phyloP scores from a whole-genome alignment of 106 monocot species.

The Chionographis japonica region DNA sequence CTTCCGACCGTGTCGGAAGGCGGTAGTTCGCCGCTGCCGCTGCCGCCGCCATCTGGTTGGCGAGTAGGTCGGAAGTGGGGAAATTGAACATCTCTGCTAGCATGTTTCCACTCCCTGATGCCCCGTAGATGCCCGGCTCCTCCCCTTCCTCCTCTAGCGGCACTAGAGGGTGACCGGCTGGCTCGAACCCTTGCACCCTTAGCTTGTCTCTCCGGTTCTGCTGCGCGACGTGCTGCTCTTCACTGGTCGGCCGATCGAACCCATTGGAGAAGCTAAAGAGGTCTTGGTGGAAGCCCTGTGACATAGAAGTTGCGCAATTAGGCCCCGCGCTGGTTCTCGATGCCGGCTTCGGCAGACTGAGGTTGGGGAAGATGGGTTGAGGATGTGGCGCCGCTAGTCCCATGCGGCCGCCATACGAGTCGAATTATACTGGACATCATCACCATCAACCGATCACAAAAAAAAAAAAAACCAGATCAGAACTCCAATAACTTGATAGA shows the following conservation, averaged over 20 bases:
- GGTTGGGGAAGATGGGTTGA: background rate
- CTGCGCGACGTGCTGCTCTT: conserved; percentile 48
- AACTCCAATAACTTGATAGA: too few species aligned
- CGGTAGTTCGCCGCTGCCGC: conserved; percentile 10
- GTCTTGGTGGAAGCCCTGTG: conserved; percentile 85
- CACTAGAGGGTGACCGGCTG: conserved; percentile 23
- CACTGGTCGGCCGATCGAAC: conserved; percentile 21
- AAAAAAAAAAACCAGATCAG: too few species aligned
- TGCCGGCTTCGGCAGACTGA: background rate
- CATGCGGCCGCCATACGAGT: conserved; percentile 29
- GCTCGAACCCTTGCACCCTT: conserved; percentile 51
- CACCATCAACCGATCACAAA: too few species aligned
- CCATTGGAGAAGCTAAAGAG: conserved; percentile 60
- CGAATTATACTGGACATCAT: conserved; percentile 14
- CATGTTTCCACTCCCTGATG: conserved; percentile 34
- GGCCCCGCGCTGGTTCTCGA: conserved; percentile 1
- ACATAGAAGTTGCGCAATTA: conserved; percentile 58
- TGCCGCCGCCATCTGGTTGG: conserved; percentile 36
- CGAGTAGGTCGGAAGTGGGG: conserved; percentile 56
- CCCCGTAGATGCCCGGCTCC: conserved; percentile 31
- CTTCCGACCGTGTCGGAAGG: conserved; percentile 1
- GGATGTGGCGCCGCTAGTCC: conserved; percentile 45
- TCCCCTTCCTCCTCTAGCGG: conserved; percentile 30
- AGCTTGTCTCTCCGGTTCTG: conserved; percentile 78
- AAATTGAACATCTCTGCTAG: conserved; percentile 87